A percentile compares a stretch with the other conserved stretches of the same genome.
These are phyloP conservation scores for Achaetomium macrosporum DNA, from an alignment of 2,329 filamentous ascomycete species.

Conservation along the genomic window DNA sequence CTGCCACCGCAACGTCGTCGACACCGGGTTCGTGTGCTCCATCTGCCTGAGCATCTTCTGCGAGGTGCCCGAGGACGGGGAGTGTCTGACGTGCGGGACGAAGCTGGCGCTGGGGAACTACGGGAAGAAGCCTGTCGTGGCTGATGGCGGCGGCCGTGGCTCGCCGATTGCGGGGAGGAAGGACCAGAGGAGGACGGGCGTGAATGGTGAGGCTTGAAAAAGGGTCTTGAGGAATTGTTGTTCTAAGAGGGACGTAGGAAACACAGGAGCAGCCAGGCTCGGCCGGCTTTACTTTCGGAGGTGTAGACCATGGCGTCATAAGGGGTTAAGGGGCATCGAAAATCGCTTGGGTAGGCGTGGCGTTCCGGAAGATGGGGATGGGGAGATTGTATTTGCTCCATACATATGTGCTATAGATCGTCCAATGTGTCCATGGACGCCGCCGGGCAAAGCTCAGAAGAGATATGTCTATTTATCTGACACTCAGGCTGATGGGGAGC, in stretches of 20 bases:
- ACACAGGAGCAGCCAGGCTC: neutral
- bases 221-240: neutral
- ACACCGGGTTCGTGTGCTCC: constrained; percentile 91
- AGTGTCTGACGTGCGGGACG: constrained; percentile 80
- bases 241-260: too few relatives aligned
- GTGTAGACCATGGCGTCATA: constrained; percentile 5
- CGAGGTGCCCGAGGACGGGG: constrained; percentile 52
- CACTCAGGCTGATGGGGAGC: too few relatives aligned
- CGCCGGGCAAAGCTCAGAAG: neutral
- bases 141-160: neutral
- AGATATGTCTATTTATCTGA: neutral
- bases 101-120: constrained; percentile 70
- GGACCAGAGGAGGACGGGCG: constrained; percentile 56
- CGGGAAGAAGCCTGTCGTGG: constrained; percentile 66
- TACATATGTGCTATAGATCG: neutral
- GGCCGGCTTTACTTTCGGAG: neutral
- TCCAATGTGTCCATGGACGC: neutral
- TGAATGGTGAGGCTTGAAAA: constrained; percentile 39
- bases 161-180: constrained; percentile 55
- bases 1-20: constrained; percentile 85
- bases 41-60: constrained; percentile 96
- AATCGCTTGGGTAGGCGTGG: constrained; percentile 5
- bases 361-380: neutral
- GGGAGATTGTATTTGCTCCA: neutral
- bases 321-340: neutral